Conservation (phyloP, 2,329 filamentous ascomycete species). For the Colletotrichum simmondsii region DNA sequence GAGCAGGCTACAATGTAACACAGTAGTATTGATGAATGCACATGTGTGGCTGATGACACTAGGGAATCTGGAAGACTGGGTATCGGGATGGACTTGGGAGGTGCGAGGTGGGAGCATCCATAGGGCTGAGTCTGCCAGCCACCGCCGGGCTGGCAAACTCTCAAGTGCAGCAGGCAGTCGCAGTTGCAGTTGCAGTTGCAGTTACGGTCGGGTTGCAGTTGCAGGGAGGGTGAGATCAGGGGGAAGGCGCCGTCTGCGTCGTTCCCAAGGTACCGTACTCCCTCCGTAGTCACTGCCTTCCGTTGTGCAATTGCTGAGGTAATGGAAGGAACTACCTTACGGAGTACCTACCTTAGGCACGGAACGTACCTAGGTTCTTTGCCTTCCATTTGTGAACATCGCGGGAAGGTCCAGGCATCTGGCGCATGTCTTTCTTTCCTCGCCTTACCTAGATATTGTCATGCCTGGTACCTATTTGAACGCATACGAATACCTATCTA, state of each 20-base stretch:
- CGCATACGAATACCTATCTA: too few species aligned
- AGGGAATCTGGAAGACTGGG: background rate
- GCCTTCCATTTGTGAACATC: background rate
- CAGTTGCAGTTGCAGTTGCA: background rate
- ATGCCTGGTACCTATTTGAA: too few species aligned
- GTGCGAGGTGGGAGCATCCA: background rate
- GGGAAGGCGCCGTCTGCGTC: background rate
- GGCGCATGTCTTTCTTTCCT: background rate
- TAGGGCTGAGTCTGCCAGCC: slow-evolving; percentile 30
- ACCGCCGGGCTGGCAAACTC: slow-evolving; percentile 3
- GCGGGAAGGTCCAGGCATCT: background rate
- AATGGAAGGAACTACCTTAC: background rate
- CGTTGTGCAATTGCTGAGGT: background rate
- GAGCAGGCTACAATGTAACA: background rate
- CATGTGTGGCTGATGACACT: slow-evolving; percentile 21
- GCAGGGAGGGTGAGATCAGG: background rate
- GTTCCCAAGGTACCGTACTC: background rate
- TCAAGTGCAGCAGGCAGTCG: background rate
- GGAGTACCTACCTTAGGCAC: background rate
- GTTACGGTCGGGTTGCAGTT: background rate
- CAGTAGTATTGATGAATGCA: background rate
- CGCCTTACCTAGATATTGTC: background rate
- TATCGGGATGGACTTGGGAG: slow-evolving; percentile 15
- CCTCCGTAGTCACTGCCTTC: background rate
- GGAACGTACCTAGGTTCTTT: background rate